Evolutionary conservation across 208 protist species (phyloP).

Genomic region (Wallacemonas sp.): DNA sequence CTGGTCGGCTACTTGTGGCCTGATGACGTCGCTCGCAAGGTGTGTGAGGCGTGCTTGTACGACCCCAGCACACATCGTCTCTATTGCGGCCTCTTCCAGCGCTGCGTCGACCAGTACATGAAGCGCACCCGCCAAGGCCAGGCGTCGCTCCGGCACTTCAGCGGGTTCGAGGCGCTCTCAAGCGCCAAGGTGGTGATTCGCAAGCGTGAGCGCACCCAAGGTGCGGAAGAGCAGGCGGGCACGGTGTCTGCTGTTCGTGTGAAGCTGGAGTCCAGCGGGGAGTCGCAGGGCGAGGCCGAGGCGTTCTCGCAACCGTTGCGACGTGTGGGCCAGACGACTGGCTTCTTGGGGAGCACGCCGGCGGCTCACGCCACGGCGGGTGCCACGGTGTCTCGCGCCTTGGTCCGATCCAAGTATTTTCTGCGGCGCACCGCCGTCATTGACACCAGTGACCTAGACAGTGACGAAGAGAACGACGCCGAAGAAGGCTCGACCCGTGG

Average conservation of each 20-base stretch:
- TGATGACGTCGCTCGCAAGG: slow-evolving; percentile 36
- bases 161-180: slow-evolving; percentile 52
- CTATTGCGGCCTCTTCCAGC: slow-evolving; percentile 45
- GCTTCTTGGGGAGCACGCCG: slow-evolving; percentile 20
- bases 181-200: slow-evolving; percentile 51
- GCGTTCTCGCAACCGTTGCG: slow-evolving; percentile 29
- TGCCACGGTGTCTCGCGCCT: neutral
- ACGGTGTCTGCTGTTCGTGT: neutral
- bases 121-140: slow-evolving; percentile 45
- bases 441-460: slow-evolving; percentile 9
- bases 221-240: neutral
- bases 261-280: slow-evolving; percentile 1
- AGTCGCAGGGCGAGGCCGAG: slow-evolving; percentile 3
- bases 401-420: slow-evolving; percentile 74
- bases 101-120: slow-evolving; percentile 56
- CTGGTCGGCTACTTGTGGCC: slow-evolving; percentile 47
- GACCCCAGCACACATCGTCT: slow-evolving; percentile 59
- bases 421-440: slow-evolving; percentile 29
- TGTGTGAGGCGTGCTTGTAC: slow-evolving; percentile 64
- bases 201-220: neutral
- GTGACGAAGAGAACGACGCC: neutral
- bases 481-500: too few species aligned
- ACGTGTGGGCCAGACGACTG: slow-evolving; percentile 32
- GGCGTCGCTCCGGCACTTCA: slow-evolving; percentile 48
- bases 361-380: neutral